These are phyloP conservation scores for Cornus suecica DNA, from an alignment of 148 eudicot genomes.

Conservation along the genomic window DNA sequence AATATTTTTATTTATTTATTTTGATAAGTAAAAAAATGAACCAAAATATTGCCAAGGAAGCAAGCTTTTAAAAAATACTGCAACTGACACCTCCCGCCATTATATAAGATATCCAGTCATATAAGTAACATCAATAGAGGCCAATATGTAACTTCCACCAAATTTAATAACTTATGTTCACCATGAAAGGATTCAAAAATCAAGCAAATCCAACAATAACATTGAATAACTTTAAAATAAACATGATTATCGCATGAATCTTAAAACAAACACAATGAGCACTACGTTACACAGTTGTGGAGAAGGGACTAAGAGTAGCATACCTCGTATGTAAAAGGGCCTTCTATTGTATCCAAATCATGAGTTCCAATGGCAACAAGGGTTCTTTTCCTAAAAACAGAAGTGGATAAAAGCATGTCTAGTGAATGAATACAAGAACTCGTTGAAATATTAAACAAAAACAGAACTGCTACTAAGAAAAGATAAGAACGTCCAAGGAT, in stretches of 20 bases:
- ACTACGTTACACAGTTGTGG: neutral
- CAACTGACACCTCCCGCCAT: neutral
- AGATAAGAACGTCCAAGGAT: neutral
- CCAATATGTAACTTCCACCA: neutral
- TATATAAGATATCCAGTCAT: neutral
- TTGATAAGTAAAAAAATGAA: too few species aligned
- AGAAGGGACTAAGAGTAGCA: conserved; percentile 8
- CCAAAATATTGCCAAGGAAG: neutral
- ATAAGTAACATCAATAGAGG: neutral
- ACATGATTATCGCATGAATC: neutral
- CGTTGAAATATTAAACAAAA: neutral
- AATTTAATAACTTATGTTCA: neutral
- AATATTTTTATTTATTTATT: too few species aligned
- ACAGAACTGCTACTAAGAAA: neutral
- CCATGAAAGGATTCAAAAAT: neutral
- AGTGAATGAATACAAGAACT: neutral
- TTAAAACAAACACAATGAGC: neutral
- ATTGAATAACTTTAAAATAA: neutral
- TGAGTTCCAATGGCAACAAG: conserved; percentile 99
- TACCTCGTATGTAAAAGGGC: conserved; percentile 98
- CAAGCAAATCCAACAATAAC: neutral
- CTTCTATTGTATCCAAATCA: conserved; percentile 89
- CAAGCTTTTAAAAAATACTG: too few species aligned
- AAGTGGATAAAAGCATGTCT: conserved; percentile 6
- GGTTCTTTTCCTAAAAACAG: conserved; percentile 70